A percentile compares a stretch with the other conserved stretches of the same genome.
Evolutionary conservation across 148 eudicot genomes (phyloP).

Genomic region (Fallopia convolvulus): DNA sequence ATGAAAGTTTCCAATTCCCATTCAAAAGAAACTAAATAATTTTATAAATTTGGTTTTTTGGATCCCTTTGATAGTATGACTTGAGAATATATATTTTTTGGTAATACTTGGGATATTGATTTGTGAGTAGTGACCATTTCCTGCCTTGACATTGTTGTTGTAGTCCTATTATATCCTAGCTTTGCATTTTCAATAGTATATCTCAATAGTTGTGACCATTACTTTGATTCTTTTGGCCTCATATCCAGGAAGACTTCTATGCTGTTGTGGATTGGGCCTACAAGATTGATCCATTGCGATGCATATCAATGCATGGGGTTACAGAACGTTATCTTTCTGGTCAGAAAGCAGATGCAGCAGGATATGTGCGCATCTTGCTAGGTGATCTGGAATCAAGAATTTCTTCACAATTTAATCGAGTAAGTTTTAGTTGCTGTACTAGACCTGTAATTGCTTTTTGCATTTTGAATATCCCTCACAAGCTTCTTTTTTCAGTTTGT

Average conservation of each 20-base stretch:
- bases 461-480: neutral
- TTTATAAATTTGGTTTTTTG: neutral
- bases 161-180: neutral
- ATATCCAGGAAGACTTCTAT: slow-evolving; percentile 8
- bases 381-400: slow-evolving; percentile 91
- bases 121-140: neutral
- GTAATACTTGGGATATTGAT: neutral
- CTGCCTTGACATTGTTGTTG: neutral
- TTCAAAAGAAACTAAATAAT: neutral
- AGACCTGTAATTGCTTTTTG: neutral
- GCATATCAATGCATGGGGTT: slow-evolving; percentile 10
- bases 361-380: slow-evolving; percentile 90
- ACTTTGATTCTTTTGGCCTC: neutral
- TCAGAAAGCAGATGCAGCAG: slow-evolving; percentile 97
- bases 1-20: neutral
- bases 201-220: too few relatives aligned
- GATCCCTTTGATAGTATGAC: neutral
- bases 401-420: slow-evolving; percentile 68
- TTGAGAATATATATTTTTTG: neutral
- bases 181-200: neutral
- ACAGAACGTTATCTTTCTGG: slow-evolving; percentile 47
- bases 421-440: slow-evolving; percentile 27
- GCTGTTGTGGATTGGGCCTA: slow-evolving; percentile 12
- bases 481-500: slow-evolving; percentile 58
- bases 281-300: slow-evolving; percentile 10